Base-by-base conservation (phyloP, 441 rosid genomes). In the Erysimum pusillum region DNA sequence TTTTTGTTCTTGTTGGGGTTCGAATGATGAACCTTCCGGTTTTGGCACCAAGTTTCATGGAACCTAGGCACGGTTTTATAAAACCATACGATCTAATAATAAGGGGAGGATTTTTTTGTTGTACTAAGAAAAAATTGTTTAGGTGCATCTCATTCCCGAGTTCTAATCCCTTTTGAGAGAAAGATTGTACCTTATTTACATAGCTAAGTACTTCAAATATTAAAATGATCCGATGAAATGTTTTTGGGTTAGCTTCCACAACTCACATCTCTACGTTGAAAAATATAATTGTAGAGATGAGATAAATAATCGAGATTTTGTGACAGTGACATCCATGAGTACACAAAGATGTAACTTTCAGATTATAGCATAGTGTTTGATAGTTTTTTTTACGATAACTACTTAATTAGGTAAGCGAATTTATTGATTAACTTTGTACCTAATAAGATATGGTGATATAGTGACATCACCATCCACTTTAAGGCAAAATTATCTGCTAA, bases 381-480 rank as follows among this genome's bases (percentile, higher is more conserved):
- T 3, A 25, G 54, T 2, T 31, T 25, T 31, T 25, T 11, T 34
- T 32, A 51, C 3, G 46, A 42, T 9, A 53, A 44, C 22, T 64
- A 54, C 31, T 28, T 28, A 28, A 0, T 28, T 6, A 28, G 28
- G 71, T 54, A 74, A 46, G 36, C 46, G 14, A 44, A 6, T 9
- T 56, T n/a, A n/a, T 6, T 64, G 13, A 39, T 38, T 6, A 31
- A 48, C 38, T 10, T 6, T 65, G 31, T 12, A 54, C 64, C 17
- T 48, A 45, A 46, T 35, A 3, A 66, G 31, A 7, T 51, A 28
- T 53, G 64, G 32, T 53, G 74, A 69, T 63, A 44, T 39, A 22
- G 59, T 69, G 71, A 70, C 66, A 45, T 36, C 31, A 45, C 6
- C 6, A 54, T 62, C 59, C 70, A 69, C 69, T 20, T 32, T 1